These are phyloP conservation scores for Alternaria burnsii DNA, from an alignment of 2,329 filamentous ascomycete genomes.

Conservation along the genomic window DNA sequence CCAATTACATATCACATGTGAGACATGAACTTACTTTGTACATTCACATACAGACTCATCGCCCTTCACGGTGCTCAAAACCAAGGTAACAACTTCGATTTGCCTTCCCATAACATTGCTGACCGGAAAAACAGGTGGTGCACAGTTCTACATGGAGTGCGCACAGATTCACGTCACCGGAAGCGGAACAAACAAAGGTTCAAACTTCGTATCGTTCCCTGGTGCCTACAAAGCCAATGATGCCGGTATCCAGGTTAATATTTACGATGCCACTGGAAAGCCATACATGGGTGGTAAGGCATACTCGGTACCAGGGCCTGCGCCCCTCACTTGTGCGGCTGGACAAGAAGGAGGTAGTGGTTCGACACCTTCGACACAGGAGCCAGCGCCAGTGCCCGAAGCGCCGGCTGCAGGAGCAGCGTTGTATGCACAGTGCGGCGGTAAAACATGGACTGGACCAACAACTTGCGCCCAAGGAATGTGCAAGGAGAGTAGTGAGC, in stretches of 20 bases:
- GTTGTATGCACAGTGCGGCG: conserved; percentile 28
- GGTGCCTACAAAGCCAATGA: conserved; percentile 37
- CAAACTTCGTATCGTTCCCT: conserved; percentile 32
- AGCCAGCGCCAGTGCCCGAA: conserved; percentile 3
- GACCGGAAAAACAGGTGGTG: not conserved
- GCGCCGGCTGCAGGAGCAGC: conserved; percentile 9
- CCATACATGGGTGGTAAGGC: conserved; percentile 30
- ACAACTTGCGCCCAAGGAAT: conserved; percentile 38
- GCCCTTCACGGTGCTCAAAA: conserved; percentile 49
- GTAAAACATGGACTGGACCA: conserved; percentile 32
- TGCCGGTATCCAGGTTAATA: conserved; percentile 28
- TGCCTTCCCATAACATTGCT: not conserved
- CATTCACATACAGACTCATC: conserved; percentile 38
- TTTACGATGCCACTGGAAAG: conserved; percentile 24
- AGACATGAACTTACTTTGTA: not conserved
- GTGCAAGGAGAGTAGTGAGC: conserved; percentile 37
- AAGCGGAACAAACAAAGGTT: conserved; percentile 24
- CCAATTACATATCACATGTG: not conserved
- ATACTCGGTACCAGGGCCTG: conserved; percentile 59
- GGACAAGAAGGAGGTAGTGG: not conserved
- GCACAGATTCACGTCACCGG: conserved; percentile 36
- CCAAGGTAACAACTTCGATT: not conserved
- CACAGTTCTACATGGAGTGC: conserved; percentile 35
- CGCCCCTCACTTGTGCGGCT: conserved; percentile 54
- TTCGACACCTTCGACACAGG: not conserved